Percentiles rank a stretch among this genome's conserved stretches.
phyloP scores from a whole-genome alignment of 805 yeast genomes.

The Henningerozyma blattae region DNA sequence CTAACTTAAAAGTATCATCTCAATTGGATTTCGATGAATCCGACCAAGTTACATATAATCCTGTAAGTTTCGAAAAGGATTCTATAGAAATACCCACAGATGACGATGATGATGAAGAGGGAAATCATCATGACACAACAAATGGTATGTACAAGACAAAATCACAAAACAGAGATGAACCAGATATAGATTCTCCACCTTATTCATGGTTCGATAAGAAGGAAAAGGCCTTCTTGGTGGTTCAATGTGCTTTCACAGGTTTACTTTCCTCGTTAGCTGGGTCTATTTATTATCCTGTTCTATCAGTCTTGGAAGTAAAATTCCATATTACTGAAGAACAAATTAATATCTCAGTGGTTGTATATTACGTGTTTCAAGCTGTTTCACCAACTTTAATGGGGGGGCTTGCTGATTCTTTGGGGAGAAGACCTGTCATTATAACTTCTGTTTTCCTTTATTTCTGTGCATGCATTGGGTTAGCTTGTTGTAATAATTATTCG shows the following conservation, averaged over 20 bases:
- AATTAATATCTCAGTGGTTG: constrained; percentile 63
- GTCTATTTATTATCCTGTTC: constrained; percentile 73
- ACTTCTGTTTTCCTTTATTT: constrained; percentile 42
- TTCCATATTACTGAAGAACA: constrained; percentile 45
- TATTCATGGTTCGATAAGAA: constrained; percentile 32
- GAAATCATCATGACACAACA: not conserved
- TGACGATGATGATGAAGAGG: not conserved
- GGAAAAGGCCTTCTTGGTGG: constrained; percentile 32
- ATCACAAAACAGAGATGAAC: not conserved
- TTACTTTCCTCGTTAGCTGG: constrained; percentile 61
- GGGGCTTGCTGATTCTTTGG: constrained; percentile 53
- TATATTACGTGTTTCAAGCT: constrained; percentile 69
- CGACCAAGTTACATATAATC: no score
- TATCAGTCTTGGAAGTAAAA: constrained; percentile 41
- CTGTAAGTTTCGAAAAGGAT: no score
- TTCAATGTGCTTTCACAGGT: constrained; percentile 35
- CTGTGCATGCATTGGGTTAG: constrained; percentile 55
- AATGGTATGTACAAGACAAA: not conserved
- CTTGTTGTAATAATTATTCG: constrained; percentile 45
- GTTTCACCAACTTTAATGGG: constrained; percentile 60
- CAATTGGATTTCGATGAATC: no score
- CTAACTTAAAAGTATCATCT: no score
- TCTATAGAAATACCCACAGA: no score
- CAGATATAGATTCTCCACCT: constrained; percentile 12
- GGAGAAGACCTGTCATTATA: constrained; percentile 59